Evolutionary conservation across 176 grass and related monocot species (phyloP).

Genomic region (Cymbopogon citratus): DNA sequence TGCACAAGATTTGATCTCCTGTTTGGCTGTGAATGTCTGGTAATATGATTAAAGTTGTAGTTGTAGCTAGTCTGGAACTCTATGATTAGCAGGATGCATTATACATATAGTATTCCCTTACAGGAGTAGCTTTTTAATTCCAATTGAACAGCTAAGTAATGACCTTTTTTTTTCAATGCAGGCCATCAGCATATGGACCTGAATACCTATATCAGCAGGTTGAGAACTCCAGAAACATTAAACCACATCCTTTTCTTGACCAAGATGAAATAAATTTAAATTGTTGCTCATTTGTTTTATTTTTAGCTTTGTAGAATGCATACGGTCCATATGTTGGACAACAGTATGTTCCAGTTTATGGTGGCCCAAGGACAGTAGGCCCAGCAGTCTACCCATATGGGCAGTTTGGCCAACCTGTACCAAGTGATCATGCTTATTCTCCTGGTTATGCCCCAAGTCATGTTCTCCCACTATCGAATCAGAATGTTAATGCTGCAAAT

Average conservation of each 20-base stretch:
- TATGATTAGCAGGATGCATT: conserved; percentile 28
- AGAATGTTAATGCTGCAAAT: conserved; percentile 45
- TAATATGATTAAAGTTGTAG: conserved; percentile 41
- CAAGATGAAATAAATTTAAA: not conserved
- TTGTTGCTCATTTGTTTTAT: conserved; percentile 36
- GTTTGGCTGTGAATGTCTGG: conserved; percentile 37
- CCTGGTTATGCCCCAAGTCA: conserved; percentile 55
- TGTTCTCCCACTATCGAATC: conserved; percentile 44
- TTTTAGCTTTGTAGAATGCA: conserved; percentile 75
- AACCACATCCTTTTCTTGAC: not conserved
- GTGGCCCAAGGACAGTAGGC: conserved; percentile 48
- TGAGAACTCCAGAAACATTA: conserved; percentile 30
- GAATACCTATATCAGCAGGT: conserved; percentile 72
- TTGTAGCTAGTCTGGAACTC: conserved; percentile 40
- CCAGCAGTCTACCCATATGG: conserved; percentile 63
- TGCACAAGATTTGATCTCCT: conserved; percentile 26
- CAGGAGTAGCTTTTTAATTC: conserved; percentile 23
- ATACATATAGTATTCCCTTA: not conserved
- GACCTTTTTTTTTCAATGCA: conserved; percentile 38
- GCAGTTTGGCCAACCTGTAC: conserved; percentile 49
- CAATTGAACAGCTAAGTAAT: conserved; percentile 21
- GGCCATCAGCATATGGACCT: conserved; percentile 62
- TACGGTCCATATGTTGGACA: conserved; percentile 62
- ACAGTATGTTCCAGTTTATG: conserved; percentile 56
- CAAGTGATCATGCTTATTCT: conserved; percentile 51